phyloP scores from a whole-genome alignment of 768 basidiomycete genomes.

The Boletus tomentosulus region DNA sequence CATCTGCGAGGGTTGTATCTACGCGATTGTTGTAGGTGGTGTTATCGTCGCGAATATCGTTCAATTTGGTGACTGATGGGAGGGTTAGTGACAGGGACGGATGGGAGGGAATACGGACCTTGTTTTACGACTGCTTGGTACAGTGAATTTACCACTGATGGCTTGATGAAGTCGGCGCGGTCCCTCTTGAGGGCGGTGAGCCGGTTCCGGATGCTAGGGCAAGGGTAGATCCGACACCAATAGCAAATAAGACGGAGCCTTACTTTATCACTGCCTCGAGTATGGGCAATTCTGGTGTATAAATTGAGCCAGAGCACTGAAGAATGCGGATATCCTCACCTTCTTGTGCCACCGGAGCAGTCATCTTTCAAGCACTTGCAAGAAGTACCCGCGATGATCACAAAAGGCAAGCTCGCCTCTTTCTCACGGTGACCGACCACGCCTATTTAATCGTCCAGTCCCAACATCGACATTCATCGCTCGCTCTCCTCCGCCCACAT shows the following conservation, averaged over 20 bases:
- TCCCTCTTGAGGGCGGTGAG: slow-evolving; percentile 94
- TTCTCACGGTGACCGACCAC: slow-evolving; percentile 31
- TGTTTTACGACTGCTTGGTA: slow-evolving; percentile 94
- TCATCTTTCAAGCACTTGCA: slow-evolving; percentile 37
- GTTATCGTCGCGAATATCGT: slow-evolving; percentile 81
- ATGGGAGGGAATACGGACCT: slow-evolving; percentile 45
- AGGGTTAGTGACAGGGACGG: not conserved
- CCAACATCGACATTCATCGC: slow-evolving; percentile 9
- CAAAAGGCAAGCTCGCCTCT: slow-evolving; percentile 25
- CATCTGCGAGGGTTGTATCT: slow-evolving; percentile 93
- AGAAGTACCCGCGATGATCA: slow-evolving; percentile 25
- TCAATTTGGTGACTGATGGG: slow-evolving; percentile 76
- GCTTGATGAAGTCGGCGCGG: slow-evolving; percentile 86
- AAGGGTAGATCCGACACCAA: slow-evolving; percentile 19
- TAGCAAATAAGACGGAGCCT: slow-evolving; percentile 21
- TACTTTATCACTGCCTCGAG: slow-evolving; percentile 93
- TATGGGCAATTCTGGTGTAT: slow-evolving; percentile 75
- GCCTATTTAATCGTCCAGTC: slow-evolving; percentile 22
- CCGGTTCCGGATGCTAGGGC: slow-evolving; percentile 77
- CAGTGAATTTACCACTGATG: slow-evolving; percentile 88
- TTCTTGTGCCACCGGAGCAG: slow-evolving; percentile 74
- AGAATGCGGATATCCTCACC: slow-evolving; percentile 39
- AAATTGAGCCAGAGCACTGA: slow-evolving; percentile 4
- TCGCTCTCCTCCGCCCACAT: slow-evolving; percentile 6
- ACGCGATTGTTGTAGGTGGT: slow-evolving; percentile 80